Base-by-base conservation (phyloP, 305 asterid species). In the Solanum hybrid region DNA sequence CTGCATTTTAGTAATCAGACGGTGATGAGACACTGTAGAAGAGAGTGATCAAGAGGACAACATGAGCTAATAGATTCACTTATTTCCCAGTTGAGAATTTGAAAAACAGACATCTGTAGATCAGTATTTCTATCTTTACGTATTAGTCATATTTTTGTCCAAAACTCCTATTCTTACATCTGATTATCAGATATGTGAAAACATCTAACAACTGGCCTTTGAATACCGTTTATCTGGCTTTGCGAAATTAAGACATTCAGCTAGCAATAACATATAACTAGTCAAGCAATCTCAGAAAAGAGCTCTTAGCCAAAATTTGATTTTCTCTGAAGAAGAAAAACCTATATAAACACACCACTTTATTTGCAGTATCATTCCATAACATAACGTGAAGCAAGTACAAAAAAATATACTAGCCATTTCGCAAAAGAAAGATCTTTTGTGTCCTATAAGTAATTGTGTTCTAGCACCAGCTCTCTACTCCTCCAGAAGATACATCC, bases 401-500 rank as follows among this genome's bases (percentile, higher is more conserved):
- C 3, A 4, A 37, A 13, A 37, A 78, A 78, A 78, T 78, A 22
- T 78, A 78, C 17, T 6, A n/a, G 15, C 29, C 85, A 78, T 36
- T 77, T 77, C 4, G 9, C 24, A 34, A 34, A 77, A 34, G 29
- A 77, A 77, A 77, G 27, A 77, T 31, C 45, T 32, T 32, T 77
- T n/a, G 36, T 34, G 82, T 32, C 27, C 42, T 32, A 4, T 26
- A 42, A 42, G 71, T 81, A 81, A 40, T 81, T 4, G 66, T 81
- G 87, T 42, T 82, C 15, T 27, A 27, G 72, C 73, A 29, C 42
- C 42, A 31, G 38, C 69, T 40, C 86, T 80, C 69, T 80, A 38
- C 60, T 78, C 56, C 85, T 78, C 93, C 92, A 45, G 94, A 92
- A 76, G 31, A 76, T 32, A 32, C 26, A 76, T 27, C 79, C 77